Evolutionary conservation across 805 yeast species (phyloP).

Genomic region (Metschnikowia continentalis): DNA sequence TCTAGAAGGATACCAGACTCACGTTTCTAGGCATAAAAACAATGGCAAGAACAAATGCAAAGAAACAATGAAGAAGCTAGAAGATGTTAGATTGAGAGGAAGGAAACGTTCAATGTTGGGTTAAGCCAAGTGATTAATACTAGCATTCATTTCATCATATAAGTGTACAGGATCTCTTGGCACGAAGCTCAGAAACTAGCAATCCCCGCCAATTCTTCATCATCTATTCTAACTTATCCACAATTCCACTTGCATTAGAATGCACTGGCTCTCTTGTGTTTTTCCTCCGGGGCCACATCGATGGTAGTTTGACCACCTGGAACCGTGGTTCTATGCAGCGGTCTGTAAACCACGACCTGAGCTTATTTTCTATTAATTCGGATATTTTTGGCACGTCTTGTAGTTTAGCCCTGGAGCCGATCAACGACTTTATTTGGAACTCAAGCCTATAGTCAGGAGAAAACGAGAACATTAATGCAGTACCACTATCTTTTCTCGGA

Average conservation of each 20-base stretch:
- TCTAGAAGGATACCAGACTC: slow-evolving; percentile 58
- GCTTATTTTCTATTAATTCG: slow-evolving; percentile 72
- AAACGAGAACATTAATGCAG: slow-evolving; percentile 83
- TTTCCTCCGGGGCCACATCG: slow-evolving; percentile 68
- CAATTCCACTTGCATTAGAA: slow-evolving; percentile 17
- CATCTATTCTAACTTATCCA: slow-evolving; percentile 16
- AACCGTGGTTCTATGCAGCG: slow-evolving; percentile 92
- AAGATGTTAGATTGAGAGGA: slow-evolving; percentile 86
- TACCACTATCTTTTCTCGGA: slow-evolving; percentile 32
- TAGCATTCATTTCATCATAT: neutral
- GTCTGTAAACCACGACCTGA: slow-evolving; percentile 87
- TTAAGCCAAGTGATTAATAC: slow-evolving; percentile 5
- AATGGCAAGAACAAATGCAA: slow-evolving; percentile 36
- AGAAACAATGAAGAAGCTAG: slow-evolving; percentile 63
- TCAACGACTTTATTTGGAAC: slow-evolving; percentile 79
- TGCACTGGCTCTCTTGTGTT: slow-evolving; percentile 34
- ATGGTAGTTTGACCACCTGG: slow-evolving; percentile 79
- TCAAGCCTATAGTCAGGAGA: slow-evolving; percentile 88
- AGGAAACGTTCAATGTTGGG: slow-evolving; percentile 95
- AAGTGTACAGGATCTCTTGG: neutral
- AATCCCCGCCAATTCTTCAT: neutral
- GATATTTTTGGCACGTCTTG: slow-evolving; percentile 92
- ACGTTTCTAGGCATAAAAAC: slow-evolving; percentile 17
- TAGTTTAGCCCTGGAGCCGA: slow-evolving; percentile 88
- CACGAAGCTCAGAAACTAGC: neutral